Evolutionary conservation across 495 filamentous ascomycete species (phyloP).

Genomic region (Aspergillus biplanus): DNA sequence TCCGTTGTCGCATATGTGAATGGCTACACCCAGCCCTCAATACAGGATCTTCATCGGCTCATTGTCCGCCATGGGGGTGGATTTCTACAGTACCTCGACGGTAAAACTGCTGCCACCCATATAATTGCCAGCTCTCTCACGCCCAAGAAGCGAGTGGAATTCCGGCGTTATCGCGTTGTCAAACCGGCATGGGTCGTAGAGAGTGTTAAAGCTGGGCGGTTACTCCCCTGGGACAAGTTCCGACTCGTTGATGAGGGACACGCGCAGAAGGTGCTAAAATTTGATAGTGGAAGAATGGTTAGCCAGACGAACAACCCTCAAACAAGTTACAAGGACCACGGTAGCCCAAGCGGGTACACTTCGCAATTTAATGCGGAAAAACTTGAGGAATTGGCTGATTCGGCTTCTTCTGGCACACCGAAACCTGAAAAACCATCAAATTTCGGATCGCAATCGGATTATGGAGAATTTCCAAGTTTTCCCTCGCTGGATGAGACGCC

Average conservation of each 20-base stretch:
- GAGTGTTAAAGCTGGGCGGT: slow-evolving; percentile 74
- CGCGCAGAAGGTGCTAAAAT: slow-evolving; percentile 76
- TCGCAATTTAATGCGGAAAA: slow-evolving; percentile 57
- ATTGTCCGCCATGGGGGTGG: slow-evolving; percentile 90
- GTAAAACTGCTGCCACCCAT: slow-evolving; percentile 91
- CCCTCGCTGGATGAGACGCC: slow-evolving; percentile 27
- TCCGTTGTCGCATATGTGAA: slow-evolving; percentile 88
- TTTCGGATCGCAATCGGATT: slow-evolving; percentile 41
- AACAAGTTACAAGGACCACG: slow-evolving; percentile 73
- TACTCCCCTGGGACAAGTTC: slow-evolving; percentile 85
- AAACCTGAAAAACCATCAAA: slow-evolving; percentile 4
- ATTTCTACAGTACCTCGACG: slow-evolving; percentile 93
- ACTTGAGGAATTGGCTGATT: neutral
- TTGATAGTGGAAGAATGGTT: slow-evolving; percentile 68
- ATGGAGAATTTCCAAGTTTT: slow-evolving; percentile 52
- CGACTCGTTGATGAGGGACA: slow-evolving; percentile 79
- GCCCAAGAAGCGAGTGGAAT: slow-evolving; percentile 89
- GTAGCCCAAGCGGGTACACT: slow-evolving; percentile 76
- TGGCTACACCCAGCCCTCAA: slow-evolving; percentile 89
- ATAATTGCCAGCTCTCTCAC: slow-evolving; percentile 90
- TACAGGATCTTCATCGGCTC: slow-evolving; percentile 82
- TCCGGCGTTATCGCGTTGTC: slow-evolving; percentile 83
- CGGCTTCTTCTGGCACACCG: neutral
- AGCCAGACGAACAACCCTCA: slow-evolving; percentile 63
- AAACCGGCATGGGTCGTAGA: slow-evolving; percentile 97